Percentiles rank a stretch among this genome's conserved stretches.
These are phyloP conservation scores for Russula olivacea DNA, from an alignment of 768 basidiomycete species.

Conservation along the genomic window DNA sequence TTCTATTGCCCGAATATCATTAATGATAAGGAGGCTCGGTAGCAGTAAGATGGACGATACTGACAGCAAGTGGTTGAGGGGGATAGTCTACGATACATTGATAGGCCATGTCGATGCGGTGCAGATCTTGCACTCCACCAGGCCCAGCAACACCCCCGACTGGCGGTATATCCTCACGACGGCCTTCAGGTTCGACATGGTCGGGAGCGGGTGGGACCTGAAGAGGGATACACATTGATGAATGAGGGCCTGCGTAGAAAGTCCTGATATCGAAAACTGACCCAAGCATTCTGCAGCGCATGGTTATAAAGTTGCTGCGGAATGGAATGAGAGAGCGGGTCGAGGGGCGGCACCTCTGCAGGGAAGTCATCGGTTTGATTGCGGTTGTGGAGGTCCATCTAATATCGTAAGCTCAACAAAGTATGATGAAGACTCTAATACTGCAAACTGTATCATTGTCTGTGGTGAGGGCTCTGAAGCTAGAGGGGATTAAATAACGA, in stretches of 20 bases:
- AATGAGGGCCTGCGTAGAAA: background rate
- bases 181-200: background rate
- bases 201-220: background rate
- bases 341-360: too few relatives aligned
- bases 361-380: too few relatives aligned
- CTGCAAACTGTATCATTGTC: too few relatives aligned
- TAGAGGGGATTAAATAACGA: too few relatives aligned
- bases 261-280: background rate
- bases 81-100: background rate
- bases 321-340: too few relatives aligned
- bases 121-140: background rate
- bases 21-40: background rate
- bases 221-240: background rate
- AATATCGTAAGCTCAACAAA: too few relatives aligned
- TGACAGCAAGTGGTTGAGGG: background rate
- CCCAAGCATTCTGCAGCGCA: too few relatives aligned
- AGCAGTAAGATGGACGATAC: background rate
- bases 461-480: too few relatives aligned
- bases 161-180: background rate
- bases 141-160: background rate
- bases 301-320: constrained; percentile 25
- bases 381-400: too few relatives aligned
- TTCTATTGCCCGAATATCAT: background rate
- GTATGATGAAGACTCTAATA: too few relatives aligned
- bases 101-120: background rate